Evolutionary conservation across 2,329 filamentous ascomycete genomes (phyloP).

Genomic region (Aplosporella prunicola): DNA sequence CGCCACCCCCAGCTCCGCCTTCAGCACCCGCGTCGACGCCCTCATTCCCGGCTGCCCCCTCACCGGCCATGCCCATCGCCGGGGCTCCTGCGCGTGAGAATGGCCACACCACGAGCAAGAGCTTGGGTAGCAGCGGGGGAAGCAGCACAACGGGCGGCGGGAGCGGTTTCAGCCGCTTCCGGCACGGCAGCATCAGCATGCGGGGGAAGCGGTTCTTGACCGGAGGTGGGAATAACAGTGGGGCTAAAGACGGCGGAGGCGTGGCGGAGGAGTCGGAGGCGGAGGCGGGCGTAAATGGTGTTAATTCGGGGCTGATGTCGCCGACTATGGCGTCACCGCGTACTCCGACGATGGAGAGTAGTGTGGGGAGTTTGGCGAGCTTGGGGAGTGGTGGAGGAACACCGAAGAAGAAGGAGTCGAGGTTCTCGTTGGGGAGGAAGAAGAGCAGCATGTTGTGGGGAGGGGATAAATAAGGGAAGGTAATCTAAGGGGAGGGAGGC

Average conservation of each 20-base stretch:
- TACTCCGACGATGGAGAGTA: background rate
- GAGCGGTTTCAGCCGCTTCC: conserved; percentile 53
- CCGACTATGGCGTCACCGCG: no score
- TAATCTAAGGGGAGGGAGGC: background rate
- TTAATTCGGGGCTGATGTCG: no score
- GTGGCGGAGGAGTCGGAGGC: background rate
- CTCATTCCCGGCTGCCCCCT: no score
- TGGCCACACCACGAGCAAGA: conserved; percentile 13
- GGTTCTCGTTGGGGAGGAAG: conserved; percentile 60
- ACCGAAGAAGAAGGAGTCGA: conserved; percentile 48
- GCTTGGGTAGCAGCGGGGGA: no score
- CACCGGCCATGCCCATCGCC: no score
- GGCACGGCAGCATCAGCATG: conserved; percentile 68
- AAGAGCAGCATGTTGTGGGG: conserved; percentile 32
- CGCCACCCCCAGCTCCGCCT: no score
- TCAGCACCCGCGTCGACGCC: no score
- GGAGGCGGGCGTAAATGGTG: background rate
- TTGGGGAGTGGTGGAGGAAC: conserved; percentile 29
- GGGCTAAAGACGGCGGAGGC: no score
- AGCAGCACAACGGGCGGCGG: no score
- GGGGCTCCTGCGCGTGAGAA: no score
- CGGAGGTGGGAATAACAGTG: no score
- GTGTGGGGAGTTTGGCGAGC: conserved; percentile 1
- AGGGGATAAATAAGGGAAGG: background rate
- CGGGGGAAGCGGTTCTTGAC: conserved; percentile 67